Base-by-base conservation (phyloP, 768 basidiomycete species). In the Lactarius pseudohatsudake region DNA sequence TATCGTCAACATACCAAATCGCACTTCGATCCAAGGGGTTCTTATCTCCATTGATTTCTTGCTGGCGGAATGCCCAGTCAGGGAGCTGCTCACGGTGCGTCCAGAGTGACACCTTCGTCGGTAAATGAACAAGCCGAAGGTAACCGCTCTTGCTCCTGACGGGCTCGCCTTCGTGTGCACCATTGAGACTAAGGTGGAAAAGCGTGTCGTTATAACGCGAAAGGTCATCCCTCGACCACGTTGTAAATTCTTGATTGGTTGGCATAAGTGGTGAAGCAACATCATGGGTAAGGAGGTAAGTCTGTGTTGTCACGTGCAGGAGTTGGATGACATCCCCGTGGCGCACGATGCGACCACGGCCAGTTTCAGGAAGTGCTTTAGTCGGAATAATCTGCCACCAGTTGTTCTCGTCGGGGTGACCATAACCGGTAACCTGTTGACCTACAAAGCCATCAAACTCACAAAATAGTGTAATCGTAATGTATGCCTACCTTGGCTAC, bases 171-270 rank as follows among this genome's bases (percentile, higher is more conserved):
- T 90, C 85, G 65, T 86, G 80, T 0, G 84, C 91, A 54, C 92
- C 91, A 50, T 84, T 80, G 43, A 99, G 80, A 8, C 84, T 75
- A 15, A 99, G 72, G 69, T 84, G 80, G 85, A 98, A 99, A 10
- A 95, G 82, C 0, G 96, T 98, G 66, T 99, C 96, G 68, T 93
- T 92, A 74, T 90, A 83, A 59, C 91, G 84, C 9, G 83, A 81
- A 64, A 86, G 79, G 70, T 96, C 92, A 67, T 92, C 89, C 73
- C 86, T 89, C 5, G 88, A 75, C 86, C 88, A 90, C 0, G 97
- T 98, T 7, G 97, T 99, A 77, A 98, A 95, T 76, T 99, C 97
- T 75, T 98, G 95, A 76, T 98, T 98, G 57, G 97, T 99, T 18
- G 97, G 89, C 90, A 94, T 96, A 58, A 95, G 84, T 5, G 97